These are phyloP conservation scores for Saccharomyces hybrid DNA, from an alignment of 1,139 yeast species.

Conservation along the genomic window DNA sequence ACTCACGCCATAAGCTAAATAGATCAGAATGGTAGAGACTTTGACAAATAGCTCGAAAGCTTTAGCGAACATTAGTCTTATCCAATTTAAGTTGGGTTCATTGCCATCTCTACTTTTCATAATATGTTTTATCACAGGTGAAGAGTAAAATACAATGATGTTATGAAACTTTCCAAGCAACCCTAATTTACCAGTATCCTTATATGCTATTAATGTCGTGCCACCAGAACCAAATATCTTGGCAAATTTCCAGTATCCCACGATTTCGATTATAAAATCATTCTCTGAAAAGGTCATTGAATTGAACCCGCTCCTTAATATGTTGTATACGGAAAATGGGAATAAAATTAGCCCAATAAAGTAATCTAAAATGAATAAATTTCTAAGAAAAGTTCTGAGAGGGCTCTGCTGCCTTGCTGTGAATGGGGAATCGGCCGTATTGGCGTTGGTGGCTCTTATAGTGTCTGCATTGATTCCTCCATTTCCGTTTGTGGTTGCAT, in stretches of 20 bases:
- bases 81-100: slow-evolving; percentile 1
- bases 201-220: slow-evolving; percentile 13
- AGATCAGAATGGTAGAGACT: slow-evolving; percentile 13
- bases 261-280: slow-evolving; percentile 24
- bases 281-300: slow-evolving; percentile 25
- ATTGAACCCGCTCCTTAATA: slow-evolving; percentile 23
- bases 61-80: slow-evolving; percentile 1
- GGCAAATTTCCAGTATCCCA: slow-evolving; percentile 13
- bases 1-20: slow-evolving; percentile 23
- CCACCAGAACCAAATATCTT: slow-evolving; percentile 15
- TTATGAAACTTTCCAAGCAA: slow-evolving; percentile 29
- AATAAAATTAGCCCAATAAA: slow-evolving; percentile 23
- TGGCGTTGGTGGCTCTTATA: slow-evolving; percentile 2
- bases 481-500: not conserved
- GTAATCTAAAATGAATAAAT: slow-evolving; percentile 26
- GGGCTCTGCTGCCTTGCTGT: slow-evolving; percentile 1
- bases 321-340: slow-evolving; percentile 29
- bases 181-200: slow-evolving; percentile 14
- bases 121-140: slow-evolving; percentile 14
- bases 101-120: slow-evolving; percentile 5
- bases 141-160: slow-evolving; percentile 21
- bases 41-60: slow-evolving; percentile 12
- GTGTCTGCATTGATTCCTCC: slow-evolving; percentile 3
- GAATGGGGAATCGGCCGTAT: not conserved
- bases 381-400: slow-evolving; percentile 19